Evolutionary conservation across 495 filamentous ascomycete species (phyloP).

Genomic region (Tuber microsphaerosporum): DNA sequence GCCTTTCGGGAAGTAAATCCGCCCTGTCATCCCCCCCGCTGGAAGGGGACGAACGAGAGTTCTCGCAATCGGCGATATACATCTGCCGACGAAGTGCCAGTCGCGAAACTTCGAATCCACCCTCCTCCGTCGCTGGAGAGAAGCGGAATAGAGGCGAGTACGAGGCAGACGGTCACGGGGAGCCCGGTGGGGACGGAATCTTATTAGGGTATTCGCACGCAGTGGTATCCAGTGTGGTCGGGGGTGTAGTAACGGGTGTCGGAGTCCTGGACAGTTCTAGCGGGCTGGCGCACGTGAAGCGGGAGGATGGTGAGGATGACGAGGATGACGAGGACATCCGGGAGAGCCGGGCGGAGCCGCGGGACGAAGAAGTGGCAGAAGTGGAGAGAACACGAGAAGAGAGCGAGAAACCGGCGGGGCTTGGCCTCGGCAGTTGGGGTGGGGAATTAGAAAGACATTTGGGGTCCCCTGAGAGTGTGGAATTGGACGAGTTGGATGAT

Average conservation of each 20-base stretch:
- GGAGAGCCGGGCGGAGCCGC: slow-evolving; percentile 10
- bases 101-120: slow-evolving; percentile 48
- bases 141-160: slow-evolving; percentile 41
- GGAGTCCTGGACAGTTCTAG: slow-evolving; percentile 37
- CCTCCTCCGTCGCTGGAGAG: slow-evolving; percentile 40
- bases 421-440: slow-evolving; percentile 49
- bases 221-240: neutral
- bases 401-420: slow-evolving; percentile 44
- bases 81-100: slow-evolving; percentile 60
- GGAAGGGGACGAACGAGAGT: slow-evolving; percentile 93
- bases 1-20: slow-evolving; percentile 7
- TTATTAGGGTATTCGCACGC: slow-evolving; percentile 39
- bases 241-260: slow-evolving; percentile 38
- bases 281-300: slow-evolving; percentile 14
- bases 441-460: slow-evolving; percentile 57
- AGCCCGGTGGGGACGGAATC: slow-evolving; percentile 50
- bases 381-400: slow-evolving; percentile 25
- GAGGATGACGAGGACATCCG: slow-evolving; percentile 6
- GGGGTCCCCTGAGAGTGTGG: slow-evolving; percentile 77
- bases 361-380: slow-evolving; percentile 24
- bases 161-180: slow-evolving; percentile 45
- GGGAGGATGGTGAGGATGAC: slow-evolving; percentile 13
- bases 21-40: slow-evolving; percentile 62
- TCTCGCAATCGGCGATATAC: slow-evolving; percentile 83
- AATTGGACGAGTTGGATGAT: slow-evolving; percentile 86